These are phyloP conservation scores for Lithospermum erythrorhizon DNA, from an alignment of 257 asterid species.

Conservation along the genomic window DNA sequence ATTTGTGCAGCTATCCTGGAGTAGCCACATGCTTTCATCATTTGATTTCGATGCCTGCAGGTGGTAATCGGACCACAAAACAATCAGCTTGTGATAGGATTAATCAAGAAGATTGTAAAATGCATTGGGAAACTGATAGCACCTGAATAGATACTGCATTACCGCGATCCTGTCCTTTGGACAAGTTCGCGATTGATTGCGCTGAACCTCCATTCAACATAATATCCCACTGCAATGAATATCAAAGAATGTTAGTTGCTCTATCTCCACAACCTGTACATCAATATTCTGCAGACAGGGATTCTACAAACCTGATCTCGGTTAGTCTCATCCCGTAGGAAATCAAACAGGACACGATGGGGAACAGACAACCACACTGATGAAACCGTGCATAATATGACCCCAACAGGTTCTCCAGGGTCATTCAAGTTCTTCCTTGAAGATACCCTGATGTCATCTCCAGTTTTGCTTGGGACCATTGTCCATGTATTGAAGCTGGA, in stretches of 20 bases:
- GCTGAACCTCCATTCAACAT: constrained; percentile 44
- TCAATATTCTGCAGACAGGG: background rate
- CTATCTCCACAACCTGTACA: background rate
- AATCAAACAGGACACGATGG: constrained; percentile 50
- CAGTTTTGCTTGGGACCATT: constrained; percentile 43
- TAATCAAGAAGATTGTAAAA: background rate
- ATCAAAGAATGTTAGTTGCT: background rate
- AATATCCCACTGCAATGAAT: constrained; percentile 60
- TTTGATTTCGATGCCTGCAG: constrained; percentile 25
- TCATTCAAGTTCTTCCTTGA: constrained; percentile 56
- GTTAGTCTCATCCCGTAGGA: constrained; percentile 58
- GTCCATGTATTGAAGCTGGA: constrained; percentile 76
- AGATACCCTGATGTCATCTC: constrained; percentile 66
- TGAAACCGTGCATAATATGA: constrained; percentile 59
- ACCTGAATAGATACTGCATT: constrained; percentile 67
- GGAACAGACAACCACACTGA: constrained; percentile 74
- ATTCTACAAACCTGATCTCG: constrained; percentile 50
- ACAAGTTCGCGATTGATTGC: constrained; percentile 50
- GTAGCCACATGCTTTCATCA: constrained; percentile 49
- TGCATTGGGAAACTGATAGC: constrained; percentile 13
- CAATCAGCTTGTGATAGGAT: background rate
- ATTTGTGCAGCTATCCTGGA: constrained; percentile 66
- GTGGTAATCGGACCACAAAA: background rate
- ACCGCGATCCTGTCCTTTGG: constrained; percentile 79
- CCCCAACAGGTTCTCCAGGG: constrained; percentile 71